A percentile compares a stretch with the other conserved stretches of the same genome.
These are phyloP conservation scores for Eucalyptus erythrocorys DNA, from an alignment of 345 rosid species.

Conservation along the genomic window DNA sequence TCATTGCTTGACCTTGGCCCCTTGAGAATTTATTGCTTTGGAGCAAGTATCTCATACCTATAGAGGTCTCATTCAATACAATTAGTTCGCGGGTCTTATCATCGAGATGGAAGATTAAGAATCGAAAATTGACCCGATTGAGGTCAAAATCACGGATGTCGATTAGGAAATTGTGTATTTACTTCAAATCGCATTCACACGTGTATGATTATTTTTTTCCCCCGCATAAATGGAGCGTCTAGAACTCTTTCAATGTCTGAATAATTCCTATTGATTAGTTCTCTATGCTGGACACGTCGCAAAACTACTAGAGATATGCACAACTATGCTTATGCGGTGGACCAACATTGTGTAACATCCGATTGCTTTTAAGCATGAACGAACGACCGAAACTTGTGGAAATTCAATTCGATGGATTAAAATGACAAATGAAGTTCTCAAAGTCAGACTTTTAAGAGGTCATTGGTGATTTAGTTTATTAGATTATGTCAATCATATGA, in stretches of 20 bases:
- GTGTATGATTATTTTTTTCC: neutral
- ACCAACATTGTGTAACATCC: no score
- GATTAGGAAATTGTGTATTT: neutral
- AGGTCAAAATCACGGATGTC: neutral
- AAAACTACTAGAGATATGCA: neutral
- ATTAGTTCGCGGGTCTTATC: neutral
- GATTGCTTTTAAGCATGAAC: neutral
- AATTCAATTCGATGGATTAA: neutral
- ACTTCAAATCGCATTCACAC: neutral
- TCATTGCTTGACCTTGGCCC: neutral
- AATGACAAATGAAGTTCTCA: neutral
- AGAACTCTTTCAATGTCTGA: neutral
- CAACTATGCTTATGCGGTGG: neutral
- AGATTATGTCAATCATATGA: neutral
- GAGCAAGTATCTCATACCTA: neutral
- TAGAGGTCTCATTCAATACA: neutral
- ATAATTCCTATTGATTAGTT: neutral
- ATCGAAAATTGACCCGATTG: neutral
- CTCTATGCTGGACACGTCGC: neutral
- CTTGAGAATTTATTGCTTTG: neutral
- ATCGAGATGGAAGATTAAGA: neutral
- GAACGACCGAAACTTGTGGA: neutral
- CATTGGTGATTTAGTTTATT: neutral
- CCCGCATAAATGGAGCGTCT: neutral
- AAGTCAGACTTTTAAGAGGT: neutral